These are phyloP conservation scores for Endothia cerciana DNA, from an alignment of 2,329 filamentous ascomycete genomes.

Conservation along the genomic window DNA sequence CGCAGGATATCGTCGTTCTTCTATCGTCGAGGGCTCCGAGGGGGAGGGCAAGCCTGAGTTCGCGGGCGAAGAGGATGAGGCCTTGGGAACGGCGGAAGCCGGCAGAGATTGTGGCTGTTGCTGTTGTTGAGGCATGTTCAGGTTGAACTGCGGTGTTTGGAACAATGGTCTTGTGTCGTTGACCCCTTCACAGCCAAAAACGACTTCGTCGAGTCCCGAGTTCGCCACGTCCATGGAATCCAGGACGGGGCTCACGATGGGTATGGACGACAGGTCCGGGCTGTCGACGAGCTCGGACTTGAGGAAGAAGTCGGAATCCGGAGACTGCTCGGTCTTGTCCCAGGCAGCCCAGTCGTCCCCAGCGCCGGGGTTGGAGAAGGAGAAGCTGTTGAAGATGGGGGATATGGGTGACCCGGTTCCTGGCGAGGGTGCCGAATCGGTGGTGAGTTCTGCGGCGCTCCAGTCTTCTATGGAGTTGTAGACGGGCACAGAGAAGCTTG, in stretches of 20 bases:
- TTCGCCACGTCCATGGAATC: constrained; percentile 41
- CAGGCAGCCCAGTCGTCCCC: constrained; percentile 38
- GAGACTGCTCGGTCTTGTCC: constrained; percentile 37
- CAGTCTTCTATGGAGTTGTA: constrained; percentile 38
- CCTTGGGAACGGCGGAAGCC: constrained; percentile 6
- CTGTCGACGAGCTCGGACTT: constrained; percentile 39
- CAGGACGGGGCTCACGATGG: constrained; percentile 39
- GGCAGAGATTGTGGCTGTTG: constrained; percentile 17
- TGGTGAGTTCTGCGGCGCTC: constrained; percentile 38
- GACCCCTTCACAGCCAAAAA: constrained; percentile 34
- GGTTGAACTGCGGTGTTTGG: constrained; percentile 32
- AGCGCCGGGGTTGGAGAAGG: constrained; percentile 36
- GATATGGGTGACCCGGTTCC: constrained; percentile 36
- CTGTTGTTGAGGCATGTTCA: constrained; percentile 24
- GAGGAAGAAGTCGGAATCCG: constrained; percentile 38
- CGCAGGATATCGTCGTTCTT: constrained; percentile 27
- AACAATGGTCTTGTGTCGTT: constrained; percentile 36
- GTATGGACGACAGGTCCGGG: constrained; percentile 35
- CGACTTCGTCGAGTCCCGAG: constrained; percentile 29
- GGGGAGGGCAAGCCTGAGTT: constrained; percentile 15
- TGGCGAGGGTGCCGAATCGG: constrained; percentile 42
- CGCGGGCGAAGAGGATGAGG: neutral
- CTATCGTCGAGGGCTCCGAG: constrained; percentile 10
- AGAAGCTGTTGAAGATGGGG: constrained; percentile 37
- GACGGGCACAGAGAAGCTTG: constrained; percentile 21